Base-by-base conservation (phyloP, 78 protist genomes). In the Blattamonas nauphoetae region DNA sequence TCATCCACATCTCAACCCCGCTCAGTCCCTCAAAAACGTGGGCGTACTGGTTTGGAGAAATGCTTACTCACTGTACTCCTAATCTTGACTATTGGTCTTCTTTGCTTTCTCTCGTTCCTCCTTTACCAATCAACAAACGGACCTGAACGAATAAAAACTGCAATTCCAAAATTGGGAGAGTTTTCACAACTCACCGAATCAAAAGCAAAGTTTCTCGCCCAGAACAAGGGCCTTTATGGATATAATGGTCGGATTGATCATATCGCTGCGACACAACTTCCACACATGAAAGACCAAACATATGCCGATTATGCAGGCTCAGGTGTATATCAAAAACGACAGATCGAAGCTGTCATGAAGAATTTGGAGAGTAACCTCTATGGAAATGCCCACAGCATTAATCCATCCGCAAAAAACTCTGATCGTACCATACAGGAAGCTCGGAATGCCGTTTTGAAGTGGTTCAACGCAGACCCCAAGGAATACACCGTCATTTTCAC, bases 401-500 rank as follows among this genome's bases (percentile, higher is more conserved):
- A 84, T 2, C 41, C 91, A 5, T 38, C 92, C 32, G 1, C 85
- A 41, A 2, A 33, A 3, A 4, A 86, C n/a, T 86, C 93, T 41
- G 89, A 85, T 33, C 36, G 41, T n/a, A 86, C 32, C 21, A 43
- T 55, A n/a, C 36, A 1, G 33, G 64, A 0, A 44, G 2, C 88
- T 5, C 35, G 96, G 46, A 87, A 84, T 21, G 64, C 2, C 34
- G 46, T 94, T 5, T 34, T 93, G 5, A 5, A 35, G 0, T 84
- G 42, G 33, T 92, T 93, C 45, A 82, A 90, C 45, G 90, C 96
- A n/a, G 83, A 88, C 2, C 43, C 78, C 29, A 42, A 83, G 64
- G 88, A 93, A 42, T 93, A 93, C 64, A 44, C 92, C 33, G 96
- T 93, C 21, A 85, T 94, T 21, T 94, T 94, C 85, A 94, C 96